Evolutionary conservation across 2,329 filamentous ascomycete species (phyloP), one percentile per base, ranked within the genome.

Genomic region (Stenocarpella maydis): DNA sequence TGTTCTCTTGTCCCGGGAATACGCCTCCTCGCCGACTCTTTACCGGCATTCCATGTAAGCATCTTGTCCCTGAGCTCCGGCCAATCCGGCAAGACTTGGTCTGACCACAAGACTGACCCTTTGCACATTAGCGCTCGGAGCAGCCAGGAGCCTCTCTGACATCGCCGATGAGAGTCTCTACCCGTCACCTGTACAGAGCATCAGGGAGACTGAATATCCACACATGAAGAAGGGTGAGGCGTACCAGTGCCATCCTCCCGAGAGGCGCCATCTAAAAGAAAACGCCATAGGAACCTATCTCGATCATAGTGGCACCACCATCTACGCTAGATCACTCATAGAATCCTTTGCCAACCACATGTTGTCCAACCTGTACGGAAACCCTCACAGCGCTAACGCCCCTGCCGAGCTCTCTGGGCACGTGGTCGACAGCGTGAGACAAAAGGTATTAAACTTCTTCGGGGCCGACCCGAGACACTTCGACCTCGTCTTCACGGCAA

Each of bases 401-500:
- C 88, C 88, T 0, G 89, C 88, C 17, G 85, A 84, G 67, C 78
- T 87, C 24, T 85, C 87, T 1, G 88, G 88, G 5, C 82, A 86
- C 34, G 81, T 85, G 69, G 85, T 91, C 41, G 87, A 91, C 71
- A 80, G 83, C 28, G 81, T 89, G 9, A 82, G 88, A 17, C 79
- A 82, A 68, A 83, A 84, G 68, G 81, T 87, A 21, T 82, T 91
- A 15, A 76, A 77, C 4, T 90, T 90, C 76, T 85, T 91, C 71
- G 85, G 86, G 52, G 88, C 88, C 21, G 83, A 87, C 72, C 84
- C 88, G 2, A 80, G 82, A 45, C 81, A 89, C 64, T 91, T 87
- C 74, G 87, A 90, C 73, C 81, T 91, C 14, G 81, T 91, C 21
- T 91, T 98, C 77, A 93, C 97, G 31, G 90, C 94, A 43, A 98